These are phyloP conservation scores for Botryotinia globosa DNA, from an alignment of 2,329 filamentous ascomycete genomes.

Conservation along the genomic window DNA sequence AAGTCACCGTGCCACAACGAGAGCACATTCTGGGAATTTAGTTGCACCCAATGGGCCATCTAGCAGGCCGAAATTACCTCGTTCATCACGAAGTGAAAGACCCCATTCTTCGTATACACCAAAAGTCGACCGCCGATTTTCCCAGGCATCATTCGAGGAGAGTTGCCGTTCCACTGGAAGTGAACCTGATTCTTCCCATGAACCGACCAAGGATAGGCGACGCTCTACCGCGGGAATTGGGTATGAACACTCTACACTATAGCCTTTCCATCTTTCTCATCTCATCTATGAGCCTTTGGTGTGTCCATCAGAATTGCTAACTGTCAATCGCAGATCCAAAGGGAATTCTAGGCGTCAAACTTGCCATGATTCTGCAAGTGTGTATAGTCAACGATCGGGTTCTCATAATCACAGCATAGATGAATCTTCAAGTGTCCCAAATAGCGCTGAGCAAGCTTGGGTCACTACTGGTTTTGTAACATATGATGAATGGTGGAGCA, in stretches of 20 bases:
- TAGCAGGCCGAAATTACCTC: neutral
- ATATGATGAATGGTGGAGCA: neutral
- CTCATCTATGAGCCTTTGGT: neutral
- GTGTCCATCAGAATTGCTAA: neutral
- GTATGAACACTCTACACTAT: neutral
- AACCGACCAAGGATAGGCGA: neutral
- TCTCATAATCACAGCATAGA: rapidly evolving
- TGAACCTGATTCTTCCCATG: neutral
- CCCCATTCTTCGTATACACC: neutral
- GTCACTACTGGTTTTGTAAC: neutral
- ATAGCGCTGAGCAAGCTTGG: neutral
- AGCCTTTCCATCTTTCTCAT: rapidly evolving
- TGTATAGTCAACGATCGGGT: neutral
- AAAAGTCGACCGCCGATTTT: neutral
- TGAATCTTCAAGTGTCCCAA: neutral
- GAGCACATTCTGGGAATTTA: neutral
- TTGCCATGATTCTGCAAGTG: neutral
- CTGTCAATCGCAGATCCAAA: neutral
- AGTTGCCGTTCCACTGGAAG: neutral
- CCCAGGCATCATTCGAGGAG: neutral
- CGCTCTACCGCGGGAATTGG: neutral
- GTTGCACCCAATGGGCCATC: neutral
- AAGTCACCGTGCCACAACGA: neutral
- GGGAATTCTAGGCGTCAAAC: neutral
- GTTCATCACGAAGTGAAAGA: neutral